Base-by-base conservation (phyloP, 352 stramenopile species). In the Pythium brachiatum region DNA sequence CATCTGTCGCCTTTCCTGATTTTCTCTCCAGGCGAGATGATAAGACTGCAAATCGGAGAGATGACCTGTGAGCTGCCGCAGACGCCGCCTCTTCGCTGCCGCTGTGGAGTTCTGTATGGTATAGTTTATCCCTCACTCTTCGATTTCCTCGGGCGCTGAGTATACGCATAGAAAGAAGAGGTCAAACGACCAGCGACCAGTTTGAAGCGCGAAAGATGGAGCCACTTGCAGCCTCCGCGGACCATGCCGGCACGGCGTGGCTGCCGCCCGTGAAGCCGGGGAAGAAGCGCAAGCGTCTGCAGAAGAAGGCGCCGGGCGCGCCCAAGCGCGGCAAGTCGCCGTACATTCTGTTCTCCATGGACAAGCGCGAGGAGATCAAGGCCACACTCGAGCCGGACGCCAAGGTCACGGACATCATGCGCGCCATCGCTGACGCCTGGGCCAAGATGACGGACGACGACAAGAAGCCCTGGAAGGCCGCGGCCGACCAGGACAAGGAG, bases 341-440 rank as follows among this genome's bases (percentile, higher is more conserved):
- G 27, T 97, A 97, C 79, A 97, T 97, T 64, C 73, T 97, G 21
- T 97, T 95, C 70, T 95, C 84, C n/a, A 95, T 96, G 86, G 89
- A 95, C 64, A 95, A 95, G 65, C 86, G 89, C 52, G 85, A 94
- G 34, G 82, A 94, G 68, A 94, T 97, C 72, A 97, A 97, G 72
- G 73, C 86, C 39, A 86, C 75, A 46, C 80, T 97, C 72, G 75
- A 81, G 29, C 81, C 86, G 46, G 86, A 94, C 64, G 81, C 89
- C 60, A 97, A 97, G 64, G 89, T 96, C 63, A 97, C 87, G 59
- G 89, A 97, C 55, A 86, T 97, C 64, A 95, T 97, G 81, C 87
- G 88, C 70, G 86, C 88, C n/a, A 96, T 97, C 64, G 89, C 89
- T 18, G 83, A 97, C 64, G 86, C 85, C 3, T 97, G 89, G 89